phyloP scores from a whole-genome alignment of 2,329 filamentous ascomycete genomes.

The Arthrobotrys conoides region DNA sequence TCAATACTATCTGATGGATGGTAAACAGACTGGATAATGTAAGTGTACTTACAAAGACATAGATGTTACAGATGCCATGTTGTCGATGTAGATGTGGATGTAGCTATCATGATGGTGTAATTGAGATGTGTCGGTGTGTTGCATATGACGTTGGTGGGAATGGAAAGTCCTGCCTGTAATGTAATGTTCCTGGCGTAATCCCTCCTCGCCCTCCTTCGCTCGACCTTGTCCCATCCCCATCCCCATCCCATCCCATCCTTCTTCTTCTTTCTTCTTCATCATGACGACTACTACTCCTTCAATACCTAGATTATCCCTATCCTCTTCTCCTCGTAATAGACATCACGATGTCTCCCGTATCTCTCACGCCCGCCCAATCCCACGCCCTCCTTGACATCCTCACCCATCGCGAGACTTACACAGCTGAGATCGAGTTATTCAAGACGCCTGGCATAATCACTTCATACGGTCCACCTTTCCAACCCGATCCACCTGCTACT shows the following conservation, averaged over 20 bases:
- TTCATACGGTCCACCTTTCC: constrained; percentile 80
- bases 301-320: constrained; percentile 7
- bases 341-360: constrained; percentile 69
- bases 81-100: no score
- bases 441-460: constrained; percentile 76
- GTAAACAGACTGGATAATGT: no score
- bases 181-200: background rate
- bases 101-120: no score
- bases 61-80: background rate
- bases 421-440: constrained; percentile 79
- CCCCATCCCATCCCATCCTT: constrained; percentile 44
- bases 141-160: constrained; percentile 57
- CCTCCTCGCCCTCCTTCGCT: background rate
- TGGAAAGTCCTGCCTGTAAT: constrained; percentile 46
- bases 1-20: background rate
- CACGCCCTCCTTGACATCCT: constrained; percentile 74
- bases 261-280: constrained; percentile 16
- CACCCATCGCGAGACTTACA: constrained; percentile 74
- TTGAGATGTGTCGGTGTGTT: constrained; percentile 9
- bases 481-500: constrained; percentile 62
- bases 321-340: constrained; percentile 28
- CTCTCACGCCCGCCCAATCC: constrained; percentile 68
- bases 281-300: constrained; percentile 48
- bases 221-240: constrained; percentile 36
- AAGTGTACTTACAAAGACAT: background rate